Evolutionary conservation across 768 basidiomycete species (phyloP).

Genomic region (Fomitopsis serialis): DNA sequence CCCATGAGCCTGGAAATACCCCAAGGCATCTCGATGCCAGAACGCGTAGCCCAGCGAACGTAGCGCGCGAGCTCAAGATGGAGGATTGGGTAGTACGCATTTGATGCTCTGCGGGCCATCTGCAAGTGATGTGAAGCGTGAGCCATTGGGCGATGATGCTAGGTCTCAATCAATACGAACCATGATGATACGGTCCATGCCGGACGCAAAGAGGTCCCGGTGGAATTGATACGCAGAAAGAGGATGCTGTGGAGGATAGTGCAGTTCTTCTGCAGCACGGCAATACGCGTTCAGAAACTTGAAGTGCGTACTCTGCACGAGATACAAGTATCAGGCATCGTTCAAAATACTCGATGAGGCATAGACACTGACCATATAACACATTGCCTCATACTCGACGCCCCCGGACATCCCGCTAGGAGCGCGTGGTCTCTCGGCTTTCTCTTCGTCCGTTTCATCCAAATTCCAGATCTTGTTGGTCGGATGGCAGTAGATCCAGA

Average conservation of each 20-base stretch:
- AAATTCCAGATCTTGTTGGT: conserved; percentile 90
- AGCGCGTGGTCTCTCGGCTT: conserved; percentile 86
- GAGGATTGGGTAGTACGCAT: conserved; percentile 88
- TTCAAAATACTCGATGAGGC: too few relatives aligned
- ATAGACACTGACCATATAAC: conserved; percentile 76
- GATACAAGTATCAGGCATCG: background rate
- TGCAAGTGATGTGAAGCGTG: conserved; percentile 23
- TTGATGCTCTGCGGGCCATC: conserved; percentile 94
- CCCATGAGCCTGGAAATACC: conserved; percentile 76
- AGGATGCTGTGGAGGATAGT: conserved; percentile 61
- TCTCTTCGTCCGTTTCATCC: conserved; percentile 73
- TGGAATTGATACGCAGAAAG: conserved; percentile 83
- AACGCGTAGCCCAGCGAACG: conserved; percentile 55
- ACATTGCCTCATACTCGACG: conserved; percentile 96
- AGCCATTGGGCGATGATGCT: background rate
- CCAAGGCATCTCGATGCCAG: conserved; percentile 79
- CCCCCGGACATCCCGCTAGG: conserved; percentile 99
- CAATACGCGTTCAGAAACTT: conserved; percentile 81
- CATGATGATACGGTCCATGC: conserved; percentile 84
- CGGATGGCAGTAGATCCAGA: conserved; percentile 96
- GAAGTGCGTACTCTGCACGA: conserved; percentile 75
- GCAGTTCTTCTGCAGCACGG: conserved; percentile 56
- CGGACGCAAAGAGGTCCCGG: conserved; percentile 81
- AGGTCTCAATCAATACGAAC: conserved; percentile 39
- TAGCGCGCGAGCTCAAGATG: conserved; percentile 94